Conservation (phyloP, 2,329 filamentous ascomycete genomes). For the Endocalyx cinctus region DNA sequence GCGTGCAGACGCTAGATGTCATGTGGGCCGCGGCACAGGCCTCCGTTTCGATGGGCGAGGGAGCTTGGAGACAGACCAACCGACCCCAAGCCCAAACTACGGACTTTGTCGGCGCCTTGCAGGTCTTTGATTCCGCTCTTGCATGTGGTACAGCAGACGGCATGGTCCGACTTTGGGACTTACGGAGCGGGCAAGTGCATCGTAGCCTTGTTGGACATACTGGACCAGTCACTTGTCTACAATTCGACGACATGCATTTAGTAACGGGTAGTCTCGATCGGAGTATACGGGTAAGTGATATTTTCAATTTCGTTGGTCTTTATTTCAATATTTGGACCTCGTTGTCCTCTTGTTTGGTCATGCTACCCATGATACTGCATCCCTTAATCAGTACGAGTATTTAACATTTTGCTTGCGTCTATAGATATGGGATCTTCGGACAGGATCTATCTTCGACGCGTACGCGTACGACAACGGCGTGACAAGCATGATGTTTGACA, state of each 20-base stretch:
- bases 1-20: constrained; percentile 94
- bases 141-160: constrained; percentile 96
- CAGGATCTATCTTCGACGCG: constrained; percentile 89
- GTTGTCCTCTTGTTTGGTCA: too few relatives aligned
- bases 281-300: constrained; percentile 77
- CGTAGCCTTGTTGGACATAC: constrained; percentile 93
- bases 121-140: constrained; percentile 92
- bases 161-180: constrained; percentile 95
- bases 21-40: constrained; percentile 97
- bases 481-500: constrained; percentile 96
- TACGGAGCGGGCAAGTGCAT: constrained; percentile 95
- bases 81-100: constrained; percentile 64
- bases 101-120: constrained; percentile 90
- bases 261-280: constrained; percentile 90
- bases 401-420: too few relatives aligned
- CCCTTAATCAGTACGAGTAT: too few relatives aligned
- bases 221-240: constrained; percentile 85
- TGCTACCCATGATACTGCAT: too few relatives aligned
- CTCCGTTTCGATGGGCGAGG: constrained; percentile 59
- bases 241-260: constrained; percentile 93
- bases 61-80: constrained; percentile 68
- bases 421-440: constrained; percentile 97
- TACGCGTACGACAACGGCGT: constrained; percentile 92
- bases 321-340: too few relatives aligned
- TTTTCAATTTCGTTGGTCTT: neutral